phyloP scores from a whole-genome alignment of 345 rosid species.

The Salix purpurea region DNA sequence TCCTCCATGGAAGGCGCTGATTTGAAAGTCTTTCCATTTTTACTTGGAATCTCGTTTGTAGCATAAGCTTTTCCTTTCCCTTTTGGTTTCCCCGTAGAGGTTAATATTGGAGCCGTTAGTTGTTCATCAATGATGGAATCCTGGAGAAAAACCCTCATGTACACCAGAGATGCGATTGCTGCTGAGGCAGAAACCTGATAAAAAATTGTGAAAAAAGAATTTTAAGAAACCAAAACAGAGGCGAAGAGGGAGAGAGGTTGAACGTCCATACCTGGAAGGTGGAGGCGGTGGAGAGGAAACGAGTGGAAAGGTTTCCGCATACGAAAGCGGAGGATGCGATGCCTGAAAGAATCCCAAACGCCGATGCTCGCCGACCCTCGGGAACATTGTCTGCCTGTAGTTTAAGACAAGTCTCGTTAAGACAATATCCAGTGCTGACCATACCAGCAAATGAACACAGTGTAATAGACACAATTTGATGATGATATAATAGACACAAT shows the following conservation, averaged over 20 bases:
- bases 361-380: slow-evolving; percentile 52
- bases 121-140: slow-evolving; percentile 41
- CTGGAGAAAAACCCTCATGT: slow-evolving; percentile 67
- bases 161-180: slow-evolving; percentile 46
- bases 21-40: slow-evolving; percentile 31
- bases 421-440: too few species aligned
- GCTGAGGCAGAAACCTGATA: slow-evolving; percentile 49
- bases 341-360: slow-evolving; percentile 72
- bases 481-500: too few species aligned
- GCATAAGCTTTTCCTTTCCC: slow-evolving; percentile 15
- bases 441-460: too few species aligned
- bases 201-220: background rate
- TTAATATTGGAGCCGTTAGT: slow-evolving; percentile 38
- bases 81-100: slow-evolving; percentile 8
- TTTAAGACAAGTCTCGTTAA: too few species aligned
- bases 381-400: slow-evolving; percentile 66
- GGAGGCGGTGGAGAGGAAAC: slow-evolving; percentile 70
- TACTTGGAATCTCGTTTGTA: slow-evolving; percentile 19
- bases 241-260: background rate
- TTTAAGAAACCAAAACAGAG: background rate
- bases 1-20: slow-evolving; percentile 50
- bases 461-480: too few species aligned
- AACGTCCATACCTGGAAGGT: slow-evolving; percentile 58
- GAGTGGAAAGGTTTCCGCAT: slow-evolving; percentile 65
- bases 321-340: slow-evolving; percentile 76